Evolutionary conservation across 345 rosid genomes (phyloP).

Genomic region (Lagerstroemia speciosa): DNA sequence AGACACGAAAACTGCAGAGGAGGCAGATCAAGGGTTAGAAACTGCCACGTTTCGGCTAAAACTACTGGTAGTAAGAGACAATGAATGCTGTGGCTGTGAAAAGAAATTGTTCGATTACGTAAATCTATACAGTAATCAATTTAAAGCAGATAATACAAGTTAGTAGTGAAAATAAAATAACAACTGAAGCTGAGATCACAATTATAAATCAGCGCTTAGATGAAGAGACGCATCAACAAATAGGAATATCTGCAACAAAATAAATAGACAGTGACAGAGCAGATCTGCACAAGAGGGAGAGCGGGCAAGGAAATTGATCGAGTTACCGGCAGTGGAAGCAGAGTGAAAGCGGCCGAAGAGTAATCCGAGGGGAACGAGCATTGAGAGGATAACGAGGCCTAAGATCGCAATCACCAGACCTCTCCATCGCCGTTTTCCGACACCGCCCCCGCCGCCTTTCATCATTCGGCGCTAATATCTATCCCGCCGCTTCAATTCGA

Average conservation of each 20-base stretch:
- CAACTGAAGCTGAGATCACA: not conserved
- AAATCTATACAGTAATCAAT: not conserved
- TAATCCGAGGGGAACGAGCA: conserved; percentile 91
- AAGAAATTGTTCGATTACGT: not conserved
- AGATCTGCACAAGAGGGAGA: conserved; percentile 6
- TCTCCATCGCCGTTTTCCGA: conserved; percentile 76
- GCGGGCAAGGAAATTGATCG: not conserved
- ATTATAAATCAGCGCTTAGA: not conserved
- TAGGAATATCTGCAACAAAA: not conserved
- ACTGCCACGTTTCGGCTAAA: not conserved
- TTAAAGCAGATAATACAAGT: not conserved
- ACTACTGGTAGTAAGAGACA: not conserved
- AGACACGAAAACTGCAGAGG: conserved; percentile 43
- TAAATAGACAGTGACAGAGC: not conserved
- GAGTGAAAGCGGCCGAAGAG: conserved; percentile 84
- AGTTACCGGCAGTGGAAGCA: conserved; percentile 12
- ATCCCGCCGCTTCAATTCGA: conserved; percentile 3
- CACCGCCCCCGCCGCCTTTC: conserved; percentile 35
- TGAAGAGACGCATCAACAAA: too few species aligned
- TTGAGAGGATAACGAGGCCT: conserved; percentile 77
- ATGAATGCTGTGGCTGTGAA: not conserved
- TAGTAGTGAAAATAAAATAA: not conserved
- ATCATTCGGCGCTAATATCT: not conserved
- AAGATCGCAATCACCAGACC: conserved; percentile 61
- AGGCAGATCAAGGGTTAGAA: conserved; percentile 4